Base-by-base conservation (phyloP, 2,329 filamentous ascomycete species). In the Dryadomyces quercus-mongolicae region DNA sequence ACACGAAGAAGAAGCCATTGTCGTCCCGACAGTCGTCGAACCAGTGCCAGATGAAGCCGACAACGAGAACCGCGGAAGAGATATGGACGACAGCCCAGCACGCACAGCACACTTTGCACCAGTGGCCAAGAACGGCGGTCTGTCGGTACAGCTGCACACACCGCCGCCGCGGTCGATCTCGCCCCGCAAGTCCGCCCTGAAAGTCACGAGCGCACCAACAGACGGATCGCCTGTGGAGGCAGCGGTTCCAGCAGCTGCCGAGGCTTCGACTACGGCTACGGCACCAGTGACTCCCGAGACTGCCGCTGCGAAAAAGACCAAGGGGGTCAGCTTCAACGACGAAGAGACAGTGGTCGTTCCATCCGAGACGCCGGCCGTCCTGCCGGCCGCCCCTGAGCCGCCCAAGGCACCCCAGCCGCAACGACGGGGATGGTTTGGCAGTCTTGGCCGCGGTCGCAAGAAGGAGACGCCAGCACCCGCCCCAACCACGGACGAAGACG, bases 311-410 rank as follows among this genome's bases (percentile, higher is more conserved):
- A 56, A 88, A 82, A 68, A 88, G 85, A 66, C 78, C 75, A 43
- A 78, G 1, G 75, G 86, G 22, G 86, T 91, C 49, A 95, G 89
- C 68, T 96, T 90, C 63, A 84, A 88, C 58, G 85, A 88, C 51
- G 76, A 77, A 38, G 74, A 69, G n/a, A 77, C 74, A 9, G 69
- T 77, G 10, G 69, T 81, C 2, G 73, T 80, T 75, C 7, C 73
- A 80, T 67, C 68, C 25, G 25, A 31, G 45, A 16, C 15, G 18
- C 16, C n/a, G 54, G n/a, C 16, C 51, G 8, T 15, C 49, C 15
- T 49, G 44, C 54, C 58, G 2, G 55, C 50, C 16, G 55, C 55
- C 6, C 21, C 55, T 5, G 53, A 56, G 5, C 42, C 55, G 13
- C 40, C 48, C n/a, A 5, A 34, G 16, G 16, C 22, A 13, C 21